Evolutionary conservation across 495 filamentous ascomycete genomes (phyloP).

Genomic region (Trichoderma reesei): DNA sequence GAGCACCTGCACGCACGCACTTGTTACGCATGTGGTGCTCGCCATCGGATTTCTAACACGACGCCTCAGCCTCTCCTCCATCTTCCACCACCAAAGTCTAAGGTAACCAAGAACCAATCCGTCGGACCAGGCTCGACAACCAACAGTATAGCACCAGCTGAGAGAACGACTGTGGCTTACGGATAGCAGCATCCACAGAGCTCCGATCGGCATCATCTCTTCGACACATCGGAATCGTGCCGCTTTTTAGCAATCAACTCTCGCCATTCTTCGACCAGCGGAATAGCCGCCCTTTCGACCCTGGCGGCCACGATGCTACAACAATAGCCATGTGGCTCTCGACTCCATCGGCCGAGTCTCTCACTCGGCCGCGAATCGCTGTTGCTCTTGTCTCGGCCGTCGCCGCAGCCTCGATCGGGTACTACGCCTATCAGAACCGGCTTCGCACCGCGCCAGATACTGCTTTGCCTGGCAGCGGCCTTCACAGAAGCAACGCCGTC

Average conservation of each 20-base stretch:
- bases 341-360: conserved; percentile 30
- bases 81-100: not conserved
- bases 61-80: not conserved
- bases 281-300: not conserved
- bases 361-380: conserved; percentile 32
- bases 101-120: no score
- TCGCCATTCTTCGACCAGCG: not conserved
- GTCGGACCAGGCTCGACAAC: no score
- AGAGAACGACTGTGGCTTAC: not conserved
- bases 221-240: not conserved
- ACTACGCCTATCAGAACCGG: conserved; percentile 29
- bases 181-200: not conserved
- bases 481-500: conserved; percentile 52
- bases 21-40: not conserved
- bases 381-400: conserved; percentile 28
- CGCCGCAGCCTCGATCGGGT: conserved; percentile 27
- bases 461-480: conserved; percentile 14
- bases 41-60: not conserved
- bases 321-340: conserved; percentile 25
- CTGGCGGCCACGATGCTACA: conserved; percentile 3
- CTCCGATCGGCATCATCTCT: no score
- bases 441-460: conserved; percentile 14
- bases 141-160: not conserved
- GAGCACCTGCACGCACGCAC: not conserved
- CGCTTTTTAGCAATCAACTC: not conserved